Percentiles rank a stretch among this genome's conserved stretches.
Evolutionary conservation across 2,329 filamentous ascomycete species (phyloP).

Genomic region (Neopestalotiopsis rosae): DNA sequence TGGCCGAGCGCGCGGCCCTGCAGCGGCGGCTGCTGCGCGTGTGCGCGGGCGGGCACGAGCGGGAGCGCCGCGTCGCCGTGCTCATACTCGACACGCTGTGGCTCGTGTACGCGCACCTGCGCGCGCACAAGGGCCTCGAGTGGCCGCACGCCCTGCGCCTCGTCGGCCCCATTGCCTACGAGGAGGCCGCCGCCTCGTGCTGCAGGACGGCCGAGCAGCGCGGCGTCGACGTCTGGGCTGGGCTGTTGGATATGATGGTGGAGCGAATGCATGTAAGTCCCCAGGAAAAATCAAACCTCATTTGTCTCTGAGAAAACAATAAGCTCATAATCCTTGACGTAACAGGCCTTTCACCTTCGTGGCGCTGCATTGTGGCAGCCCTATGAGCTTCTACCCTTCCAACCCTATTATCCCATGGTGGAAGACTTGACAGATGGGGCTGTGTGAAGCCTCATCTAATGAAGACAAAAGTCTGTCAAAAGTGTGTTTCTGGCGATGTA

Average conservation of each 20-base stretch:
- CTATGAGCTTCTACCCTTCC: not conserved
- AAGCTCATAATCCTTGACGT: not conserved
- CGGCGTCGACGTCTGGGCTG: slow-evolving; percentile 1
- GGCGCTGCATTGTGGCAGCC: not conserved
- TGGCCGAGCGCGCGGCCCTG: slow-evolving; percentile 1
- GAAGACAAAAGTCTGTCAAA: not conserved
- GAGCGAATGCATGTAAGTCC: not conserved
- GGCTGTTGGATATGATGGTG: slow-evolving; percentile 9
- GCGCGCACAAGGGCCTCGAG: not conserved
- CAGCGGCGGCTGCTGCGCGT: not conserved
- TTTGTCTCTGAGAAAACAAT: not conserved
- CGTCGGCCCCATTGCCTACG: slow-evolving; percentile 9
- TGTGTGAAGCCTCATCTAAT: not conserved
- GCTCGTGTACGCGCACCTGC: not conserved
- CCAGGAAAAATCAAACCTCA: not conserved
- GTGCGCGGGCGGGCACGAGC: not conserved
- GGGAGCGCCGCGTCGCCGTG: not conserved
- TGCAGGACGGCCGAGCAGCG: not conserved
- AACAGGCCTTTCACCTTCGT: not conserved
- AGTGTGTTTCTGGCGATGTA: not conserved
- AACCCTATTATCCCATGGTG: slow-evolving; percentile 9
- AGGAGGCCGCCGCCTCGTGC: slow-evolving; percentile 1
- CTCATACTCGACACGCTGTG: slow-evolving; percentile 2
- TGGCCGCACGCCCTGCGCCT: slow-evolving; percentile 8
- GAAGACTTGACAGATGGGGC: slow-evolving; percentile 12